phyloP scores from a whole-genome alignment of 306 rosid species.

The Cercis canadensis region DNA sequence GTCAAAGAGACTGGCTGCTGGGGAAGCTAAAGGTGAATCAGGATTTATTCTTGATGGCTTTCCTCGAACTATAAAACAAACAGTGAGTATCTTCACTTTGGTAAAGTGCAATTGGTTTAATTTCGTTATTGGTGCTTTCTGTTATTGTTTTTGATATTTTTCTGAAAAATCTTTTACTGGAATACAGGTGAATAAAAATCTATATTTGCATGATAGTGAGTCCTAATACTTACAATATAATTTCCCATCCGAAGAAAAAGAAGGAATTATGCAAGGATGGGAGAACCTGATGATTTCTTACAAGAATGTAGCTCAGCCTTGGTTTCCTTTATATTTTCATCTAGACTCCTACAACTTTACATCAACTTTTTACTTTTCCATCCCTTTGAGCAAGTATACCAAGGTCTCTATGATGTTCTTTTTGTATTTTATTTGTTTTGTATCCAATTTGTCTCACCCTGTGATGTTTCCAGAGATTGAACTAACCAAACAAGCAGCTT shows the following conservation, averaged over 20 bases:
- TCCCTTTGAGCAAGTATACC: not conserved
- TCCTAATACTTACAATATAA: not conserved
- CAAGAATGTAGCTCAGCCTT: no score
- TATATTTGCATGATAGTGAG: not conserved
- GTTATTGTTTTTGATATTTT: not conserved
- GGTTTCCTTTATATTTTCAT: not conserved
- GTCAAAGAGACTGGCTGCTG: conserved; percentile 81
- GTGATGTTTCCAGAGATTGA: conserved; percentile 32
- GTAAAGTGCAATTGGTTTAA: conserved; percentile 8
- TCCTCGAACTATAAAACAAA: conserved; percentile 91
- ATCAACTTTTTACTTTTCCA: not conserved
- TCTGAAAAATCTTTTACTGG: not conserved
- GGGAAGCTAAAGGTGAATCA: conserved; percentile 73
- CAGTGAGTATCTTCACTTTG: conserved; percentile 65
- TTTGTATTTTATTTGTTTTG: not conserved
- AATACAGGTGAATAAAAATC: not conserved
- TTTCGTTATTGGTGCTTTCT: not conserved
- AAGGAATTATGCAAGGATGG: conserved; percentile 9
- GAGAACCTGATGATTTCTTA: not conserved
- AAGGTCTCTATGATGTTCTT: not conserved
- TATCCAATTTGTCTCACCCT: conserved; percentile 12
- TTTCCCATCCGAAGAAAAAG: not conserved
- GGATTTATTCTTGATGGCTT: conserved; percentile 99
- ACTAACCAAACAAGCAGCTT: conserved; percentile 12
- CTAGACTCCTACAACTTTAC: not conserved